Evolutionary conservation across 768 basidiomycete species (phyloP), one percentile per base, ranked within the genome.

Genomic region (Tricholoma sp.): DNA sequence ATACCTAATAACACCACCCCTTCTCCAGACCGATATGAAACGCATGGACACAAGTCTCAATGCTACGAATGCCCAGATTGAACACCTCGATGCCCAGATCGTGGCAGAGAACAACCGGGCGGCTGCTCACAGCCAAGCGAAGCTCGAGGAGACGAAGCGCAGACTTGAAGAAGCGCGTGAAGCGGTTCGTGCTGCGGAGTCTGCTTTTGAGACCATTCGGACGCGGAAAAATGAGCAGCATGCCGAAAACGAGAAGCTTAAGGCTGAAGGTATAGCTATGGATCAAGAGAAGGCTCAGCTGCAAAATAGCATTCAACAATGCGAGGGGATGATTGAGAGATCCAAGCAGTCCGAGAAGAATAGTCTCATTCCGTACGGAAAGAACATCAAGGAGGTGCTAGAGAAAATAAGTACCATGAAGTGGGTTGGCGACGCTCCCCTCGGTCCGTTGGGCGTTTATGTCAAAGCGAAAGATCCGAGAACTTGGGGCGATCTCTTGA

Each of bases 371-470:
- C 77, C 83, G 2, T 91, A 84, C 60, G 90, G 90, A 2, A 68
- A 65, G 32, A 75, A 84, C 47, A 84, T 91, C 65, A 80, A 83
- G 57, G 62, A 62, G 0, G 77, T 92, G 7, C 63, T 90, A 44
- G 75, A 76, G 9, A 72, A 69, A 39, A 84, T 94, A 53, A 66
- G 70, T 44, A 64, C 62, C 29, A 73, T 70, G 66, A 71, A 55
- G 5, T 93, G 91, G 92, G 58, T 72, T 28, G 91, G 91, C 3
- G 77, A 84, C 47, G 65, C 64, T 17, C 89, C 90, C 0, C 68
- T 91, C 33, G 91, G 91, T 0, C 96, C 96, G 0, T 73, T 98
- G 24, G 96, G 96, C 0, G 59, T 80, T 50, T 79, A 83, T 66
- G 87, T 98, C 63, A 88, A 85, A 63, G 80, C 92, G 36, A 81